Conservation (phyloP, 108 stramenopile genomes). For the Cylindrotheca fusiformis region DNA sequence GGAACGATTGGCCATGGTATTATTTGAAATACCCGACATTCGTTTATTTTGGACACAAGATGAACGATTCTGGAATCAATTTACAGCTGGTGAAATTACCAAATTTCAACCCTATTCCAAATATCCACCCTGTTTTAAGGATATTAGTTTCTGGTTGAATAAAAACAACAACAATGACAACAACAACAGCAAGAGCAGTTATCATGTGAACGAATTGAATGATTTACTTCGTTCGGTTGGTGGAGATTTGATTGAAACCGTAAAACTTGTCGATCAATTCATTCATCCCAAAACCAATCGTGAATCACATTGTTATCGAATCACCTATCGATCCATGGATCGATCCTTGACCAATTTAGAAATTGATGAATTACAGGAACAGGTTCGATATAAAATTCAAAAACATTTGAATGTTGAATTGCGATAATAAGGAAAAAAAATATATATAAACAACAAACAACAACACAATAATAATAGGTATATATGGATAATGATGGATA, state of each 20-base stretch:
- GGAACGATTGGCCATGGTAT: slow-evolving; percentile 96
- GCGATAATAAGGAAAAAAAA: slow-evolving; percentile 17
- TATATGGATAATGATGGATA: too few relatives aligned
- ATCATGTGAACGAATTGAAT: slow-evolving; percentile 87
- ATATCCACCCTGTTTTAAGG: slow-evolving; percentile 93
- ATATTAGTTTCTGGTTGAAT: slow-evolving; percentile 88
- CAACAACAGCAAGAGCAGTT: slow-evolving; percentile 6
- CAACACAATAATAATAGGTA: not conserved
- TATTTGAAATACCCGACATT: slow-evolving; percentile 96
- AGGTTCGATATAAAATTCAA: slow-evolving; percentile 39
- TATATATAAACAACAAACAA: not conserved
- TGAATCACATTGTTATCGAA: slow-evolving; percentile 85
- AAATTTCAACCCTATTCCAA: slow-evolving; percentile 92
- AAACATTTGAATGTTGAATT: slow-evolving; percentile 28
- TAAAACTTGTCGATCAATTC: slow-evolving; percentile 91
- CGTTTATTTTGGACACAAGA: slow-evolving; percentile 96
- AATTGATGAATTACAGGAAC: slow-evolving; percentile 89
- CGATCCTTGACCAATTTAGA: slow-evolving; percentile 95
- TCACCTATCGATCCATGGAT: slow-evolving; percentile 96
- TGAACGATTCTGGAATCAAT: slow-evolving; percentile 88
- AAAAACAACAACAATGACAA: not conserved
- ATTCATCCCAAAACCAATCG: slow-evolving; percentile 88
- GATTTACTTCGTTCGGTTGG: slow-evolving; percentile 88
- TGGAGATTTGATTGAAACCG: slow-evolving; percentile 91
- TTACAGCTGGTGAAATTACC: slow-evolving; percentile 65